Base-by-base conservation (phyloP, 208 protist genomes). In the Acanthamoeba royreba region DNA sequence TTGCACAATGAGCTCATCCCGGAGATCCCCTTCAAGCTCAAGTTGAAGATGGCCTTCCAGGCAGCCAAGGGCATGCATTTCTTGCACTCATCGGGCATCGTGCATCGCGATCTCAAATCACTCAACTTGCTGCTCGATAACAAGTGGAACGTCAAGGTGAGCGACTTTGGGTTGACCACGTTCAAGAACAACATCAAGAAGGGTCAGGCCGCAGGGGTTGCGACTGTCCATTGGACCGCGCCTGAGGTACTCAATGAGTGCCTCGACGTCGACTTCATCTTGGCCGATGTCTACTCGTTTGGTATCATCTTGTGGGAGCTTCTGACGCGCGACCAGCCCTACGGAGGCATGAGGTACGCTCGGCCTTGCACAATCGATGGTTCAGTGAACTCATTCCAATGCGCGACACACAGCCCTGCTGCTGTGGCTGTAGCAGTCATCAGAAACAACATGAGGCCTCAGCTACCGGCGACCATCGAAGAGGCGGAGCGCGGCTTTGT, bases 231-330 rank as follows among this genome's bases (percentile, higher is more conserved):
- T n/a, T 86, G 77, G 77, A 86, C 43, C 9, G 38, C 77, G 5
- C 77, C 77, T 19, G 77, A 86, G 46, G 8, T 86, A 13, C 31
- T 92, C 52, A 38, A 66, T 4, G 40, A 92, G 25, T 19, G 25
- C 5, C 25, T n/a, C 4, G 45, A 38, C 40, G 3, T 53, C 74
- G 45, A 86, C 28, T 53, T 49, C 28, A 22, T 38, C 11, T 38
- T 77, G 19, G 40, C 66, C 5, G 96, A 97, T 93, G 94, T 97
- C 19, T 97, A 95, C 42, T 92, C 88, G 0, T 97, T 96, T 94
- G 96, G 94, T 4, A 94, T 97, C 42, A 93, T 97, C 0, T 85
- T 97, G 43, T 93, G 69, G 0, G 96, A 97, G 46, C 86, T 97
- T 19, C 69, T 96, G 7, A 96, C 95, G 13, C 45, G 46, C 7